Base-by-base conservation (phyloP, 2,329 filamentous ascomycete genomes). In the Metarhizium rileyi region DNA sequence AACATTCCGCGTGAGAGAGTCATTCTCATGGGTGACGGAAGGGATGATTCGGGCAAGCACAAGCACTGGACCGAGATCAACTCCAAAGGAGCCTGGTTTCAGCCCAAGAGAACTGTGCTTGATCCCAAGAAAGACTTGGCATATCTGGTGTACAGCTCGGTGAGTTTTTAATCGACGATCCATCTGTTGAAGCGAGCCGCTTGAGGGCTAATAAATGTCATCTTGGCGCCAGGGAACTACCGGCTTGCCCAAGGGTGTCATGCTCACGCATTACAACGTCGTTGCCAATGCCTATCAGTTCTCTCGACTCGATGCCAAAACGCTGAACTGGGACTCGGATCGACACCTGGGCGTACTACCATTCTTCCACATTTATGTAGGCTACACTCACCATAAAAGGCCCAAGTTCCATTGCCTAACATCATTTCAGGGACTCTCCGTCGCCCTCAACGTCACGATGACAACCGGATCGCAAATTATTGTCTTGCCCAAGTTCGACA, bases 321-420 rank as follows among this genome's bases (percentile, higher is more conserved):
- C 78, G 1, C 62, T 71, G 2, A 77, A 78, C 59, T 81, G 80
- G 8, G 73, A 80, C 50, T 77, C 81, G 0, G 90, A 95, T 62
- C 81, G 77, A 52, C 71, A 93, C 27, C 66, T 96, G 6, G 87
- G 86, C 2, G 84, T 95, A 51, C 67, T 95, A 10, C 90, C 90
- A 0, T 93, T 95, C 65, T 95, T 90, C 69, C 90, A 95, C 63
- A 90, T 95, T 54, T 95, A 95, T 61, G 88, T 86, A 67, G 56
- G 78, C 61, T 5, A n/a, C 10, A 3, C 38, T 14, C 10, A 9
- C 1, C 20, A 23, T 1, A 2, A 42, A 42, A 18, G 9, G 16
- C 3, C 38, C 20, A 16, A 42, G 14, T 42, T 9, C 9, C 35
- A 46, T 23, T 7, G 30, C 14, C 26, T 48, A 28, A 26, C 27